Base-by-base conservation (phyloP, 202 grass and related monocot species). In the Elaeis oleifera region DNA sequence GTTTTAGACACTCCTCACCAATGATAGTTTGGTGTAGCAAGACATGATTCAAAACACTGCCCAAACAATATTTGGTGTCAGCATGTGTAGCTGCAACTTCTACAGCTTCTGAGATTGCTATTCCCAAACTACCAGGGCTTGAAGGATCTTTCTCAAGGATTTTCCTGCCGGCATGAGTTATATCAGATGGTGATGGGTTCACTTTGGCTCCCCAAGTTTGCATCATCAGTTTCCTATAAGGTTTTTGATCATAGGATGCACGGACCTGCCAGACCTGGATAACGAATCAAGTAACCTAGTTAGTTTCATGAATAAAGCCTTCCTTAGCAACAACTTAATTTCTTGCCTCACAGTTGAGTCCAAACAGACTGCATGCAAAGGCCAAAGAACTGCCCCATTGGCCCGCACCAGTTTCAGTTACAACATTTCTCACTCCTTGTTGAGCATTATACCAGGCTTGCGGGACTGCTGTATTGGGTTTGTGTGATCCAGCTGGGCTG, bases 201-300 rank as follows among this genome's bases (percentile, higher is more conserved):
- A 96, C 92, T 75, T 67, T 83, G 14, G 92, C 92, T 29, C 92
- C 92, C 92, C 92, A 96, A 17, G 92, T 96, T 68, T 96, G 84
- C 92, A 91, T 96, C 92, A 96, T 86, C 36, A 96, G 71, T 61
- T 84, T 57, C 49, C 92, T 23, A 67, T 96, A 96, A 9, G 87
- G 92, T 79, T 96, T 96, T 81, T 96, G 92, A 58, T 96, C 87
- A 63, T 81, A 97, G 9, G 92, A 97, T 59, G 88, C 87, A 50
- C 92, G 84, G 59, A 97, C 92, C 56, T 97, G 88, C 92, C 92
- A 97, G 50, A 95, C 90, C 86, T 89, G 49, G 48, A 39, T 53
- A 57, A 8, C 17, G 27, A 31, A 53, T 64, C 26, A 49, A 26
- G 20, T 3, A 57, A 16, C 0, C 1, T 11, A 16, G 6, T 48